Percentiles rank a stretch among this genome's conserved stretches.
Evolutionary conservation across 495 filamentous ascomycete species (phyloP).

Genomic region (Astrothelium subdiscretum): DNA sequence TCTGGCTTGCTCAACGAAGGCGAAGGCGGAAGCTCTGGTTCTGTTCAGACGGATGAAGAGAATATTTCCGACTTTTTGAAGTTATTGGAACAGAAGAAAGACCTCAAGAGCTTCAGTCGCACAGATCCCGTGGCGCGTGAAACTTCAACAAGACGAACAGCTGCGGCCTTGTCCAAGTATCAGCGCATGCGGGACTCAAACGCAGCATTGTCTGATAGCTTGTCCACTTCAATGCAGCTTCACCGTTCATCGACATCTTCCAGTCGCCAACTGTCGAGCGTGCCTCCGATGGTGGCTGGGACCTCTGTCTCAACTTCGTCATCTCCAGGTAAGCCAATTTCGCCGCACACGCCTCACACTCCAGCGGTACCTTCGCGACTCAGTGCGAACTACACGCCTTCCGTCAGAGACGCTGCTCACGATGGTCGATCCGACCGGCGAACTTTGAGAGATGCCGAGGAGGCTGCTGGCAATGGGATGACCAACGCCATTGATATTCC

Average conservation of each 20-base stretch:
- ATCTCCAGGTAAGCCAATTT: constrained; percentile 83
- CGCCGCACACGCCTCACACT: constrained; percentile 88
- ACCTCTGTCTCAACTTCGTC: constrained; percentile 76
- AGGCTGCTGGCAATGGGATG: constrained; percentile 13
- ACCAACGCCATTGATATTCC: constrained; percentile 76
- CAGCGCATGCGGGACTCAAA: constrained; percentile 79
- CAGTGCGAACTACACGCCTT: constrained; percentile 48
- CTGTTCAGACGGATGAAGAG: constrained; percentile 69
- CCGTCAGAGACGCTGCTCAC: neutral
- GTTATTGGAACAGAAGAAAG: constrained; percentile 68
- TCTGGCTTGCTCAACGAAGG: constrained; percentile 69
- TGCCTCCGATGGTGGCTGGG: constrained; percentile 72
- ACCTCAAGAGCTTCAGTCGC: constrained; percentile 55
- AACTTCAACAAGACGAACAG: constrained; percentile 46
- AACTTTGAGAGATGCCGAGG: neutral
- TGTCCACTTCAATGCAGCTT: constrained; percentile 72
- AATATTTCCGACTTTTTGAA: constrained; percentile 89
- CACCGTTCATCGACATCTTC: constrained; percentile 75
- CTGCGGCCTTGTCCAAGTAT: constrained; percentile 62
- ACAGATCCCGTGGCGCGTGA: constrained; percentile 41
- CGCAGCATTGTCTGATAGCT: constrained; percentile 71
- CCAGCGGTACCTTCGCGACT: constrained; percentile 87
- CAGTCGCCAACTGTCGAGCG: constrained; percentile 70
- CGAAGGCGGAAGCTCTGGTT: constrained; percentile 31
- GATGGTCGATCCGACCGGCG: neutral